These are phyloP conservation scores for Colletotrichum paranaense DNA, from an alignment of 2,329 filamentous ascomycete species.

Conservation along the genomic window DNA sequence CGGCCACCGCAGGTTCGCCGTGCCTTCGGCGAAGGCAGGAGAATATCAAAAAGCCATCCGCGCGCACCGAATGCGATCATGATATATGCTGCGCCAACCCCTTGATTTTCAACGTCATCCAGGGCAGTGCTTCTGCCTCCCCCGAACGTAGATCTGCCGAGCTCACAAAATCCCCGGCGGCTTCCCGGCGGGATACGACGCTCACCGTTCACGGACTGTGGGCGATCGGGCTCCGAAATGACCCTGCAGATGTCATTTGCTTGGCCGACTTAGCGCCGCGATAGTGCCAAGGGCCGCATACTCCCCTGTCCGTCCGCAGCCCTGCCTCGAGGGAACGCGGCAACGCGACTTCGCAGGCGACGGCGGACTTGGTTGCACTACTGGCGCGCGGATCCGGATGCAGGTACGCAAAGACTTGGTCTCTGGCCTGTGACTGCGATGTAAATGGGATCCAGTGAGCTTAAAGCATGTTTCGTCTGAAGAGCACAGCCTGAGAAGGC, in stretches of 20 bases:
- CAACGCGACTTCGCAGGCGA: neutral
- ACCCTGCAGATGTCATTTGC: slow-evolving; percentile 1
- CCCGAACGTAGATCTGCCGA: slow-evolving; percentile 1
- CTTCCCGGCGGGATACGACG: neutral
- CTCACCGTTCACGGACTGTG: neutral
- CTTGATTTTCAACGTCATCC: neutral
- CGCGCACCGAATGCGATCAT: neutral
- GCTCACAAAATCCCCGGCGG: neutral
- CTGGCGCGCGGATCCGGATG: neutral
- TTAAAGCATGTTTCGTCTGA: slow-evolving; percentile 25
- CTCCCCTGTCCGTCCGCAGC: neutral
- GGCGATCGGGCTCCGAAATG: slow-evolving; percentile 1
- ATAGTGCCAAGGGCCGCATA: neutral
- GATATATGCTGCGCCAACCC: neutral
- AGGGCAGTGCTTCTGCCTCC: neutral
- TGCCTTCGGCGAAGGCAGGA: neutral
- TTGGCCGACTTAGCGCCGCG: neutral
- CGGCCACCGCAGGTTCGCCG: neutral
- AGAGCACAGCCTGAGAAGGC: slow-evolving; percentile 8
- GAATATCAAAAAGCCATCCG: neutral
- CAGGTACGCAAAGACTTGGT: neutral
- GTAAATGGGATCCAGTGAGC: neutral
- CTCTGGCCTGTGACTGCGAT: neutral
- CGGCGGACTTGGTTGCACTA: neutral
- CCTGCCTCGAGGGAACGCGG: neutral